Conservation (phyloP, 345 rosid species). For the Populus alba region DNA sequence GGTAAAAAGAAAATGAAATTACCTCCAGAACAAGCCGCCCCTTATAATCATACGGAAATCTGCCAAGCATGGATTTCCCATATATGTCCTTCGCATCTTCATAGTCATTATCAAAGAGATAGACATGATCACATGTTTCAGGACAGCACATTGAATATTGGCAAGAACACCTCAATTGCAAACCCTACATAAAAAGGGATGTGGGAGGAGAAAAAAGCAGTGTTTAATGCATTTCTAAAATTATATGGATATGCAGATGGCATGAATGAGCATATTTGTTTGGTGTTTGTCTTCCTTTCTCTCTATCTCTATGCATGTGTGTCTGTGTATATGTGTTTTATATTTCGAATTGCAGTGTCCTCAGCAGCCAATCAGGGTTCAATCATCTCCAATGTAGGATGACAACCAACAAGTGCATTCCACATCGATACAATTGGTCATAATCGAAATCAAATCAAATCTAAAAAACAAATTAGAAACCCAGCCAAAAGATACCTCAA, state of each 20-base stretch:
- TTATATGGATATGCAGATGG: neutral
- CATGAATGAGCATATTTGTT: constrained; percentile 2
- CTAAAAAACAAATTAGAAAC: neutral
- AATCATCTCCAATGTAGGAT: neutral
- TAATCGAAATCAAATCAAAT: neutral
- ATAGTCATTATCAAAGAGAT: constrained; percentile 84
- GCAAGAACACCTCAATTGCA: constrained; percentile 76
- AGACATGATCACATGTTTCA: constrained; percentile 82
- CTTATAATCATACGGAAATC: constrained; percentile 82
- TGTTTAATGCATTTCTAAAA: neutral
- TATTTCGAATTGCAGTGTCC: neutral
- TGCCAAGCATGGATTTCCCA: constrained; percentile 69
- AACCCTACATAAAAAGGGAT: constrained; percentile 42
- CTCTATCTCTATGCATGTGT: neutral
- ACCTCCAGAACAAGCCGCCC: constrained; percentile 88
- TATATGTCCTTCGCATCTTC: constrained; percentile 86
- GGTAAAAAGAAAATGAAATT: constrained; percentile 1
- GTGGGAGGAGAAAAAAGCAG: neutral
- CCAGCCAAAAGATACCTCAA: constrained; percentile 52
- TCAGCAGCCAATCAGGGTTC: neutral
- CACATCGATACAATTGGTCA: neutral
- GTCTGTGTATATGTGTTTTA: neutral
- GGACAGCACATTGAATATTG: constrained; percentile 55
- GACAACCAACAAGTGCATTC: neutral
- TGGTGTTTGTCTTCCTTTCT: neutral